phyloP scores from a whole-genome alignment of 805 yeast species.

The Scheffersomyces stipitis region DNA sequence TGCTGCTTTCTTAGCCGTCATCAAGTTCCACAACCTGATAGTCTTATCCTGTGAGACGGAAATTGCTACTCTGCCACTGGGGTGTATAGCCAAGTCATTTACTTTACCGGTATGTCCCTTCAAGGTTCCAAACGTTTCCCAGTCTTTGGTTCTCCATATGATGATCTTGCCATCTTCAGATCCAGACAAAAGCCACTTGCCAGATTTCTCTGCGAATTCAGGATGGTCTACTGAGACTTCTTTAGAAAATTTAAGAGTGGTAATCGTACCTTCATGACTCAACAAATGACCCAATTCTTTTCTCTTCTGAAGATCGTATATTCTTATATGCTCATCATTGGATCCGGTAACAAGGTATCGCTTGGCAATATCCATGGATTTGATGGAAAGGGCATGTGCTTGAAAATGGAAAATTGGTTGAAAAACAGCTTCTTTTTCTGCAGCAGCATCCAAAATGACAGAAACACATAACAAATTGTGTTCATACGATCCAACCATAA shows the following conservation, averaged over 20 bases:
- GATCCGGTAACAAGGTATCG: constrained; percentile 91
- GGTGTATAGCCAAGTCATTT: constrained; percentile 86
- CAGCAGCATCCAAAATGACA: constrained; percentile 49
- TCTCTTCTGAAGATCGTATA: constrained; percentile 90
- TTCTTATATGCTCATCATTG: constrained; percentile 92
- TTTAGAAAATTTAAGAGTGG: constrained; percentile 68
- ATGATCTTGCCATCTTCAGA: constrained; percentile 88
- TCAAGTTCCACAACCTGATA: constrained; percentile 87
- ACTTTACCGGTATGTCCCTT: constrained; percentile 88
- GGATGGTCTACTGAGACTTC: constrained; percentile 31
- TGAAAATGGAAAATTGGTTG: constrained; percentile 95
- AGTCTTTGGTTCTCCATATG: constrained; percentile 94
- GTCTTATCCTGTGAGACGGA: constrained; percentile 86
- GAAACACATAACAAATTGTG: constrained; percentile 88
- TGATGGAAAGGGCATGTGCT: constrained; percentile 87
- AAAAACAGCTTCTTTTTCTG: constrained; percentile 59
- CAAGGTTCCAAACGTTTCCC: constrained; percentile 88
- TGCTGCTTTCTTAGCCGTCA: constrained; percentile 95
- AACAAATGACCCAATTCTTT: constrained; percentile 89
- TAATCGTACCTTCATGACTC: constrained; percentile 87
- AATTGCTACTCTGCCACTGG: constrained; percentile 84
- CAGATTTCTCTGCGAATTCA: constrained; percentile 39
- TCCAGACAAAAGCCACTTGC: constrained; percentile 89
- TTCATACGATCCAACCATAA: constrained; percentile 93
- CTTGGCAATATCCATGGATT: constrained; percentile 77